Evolutionary conservation across 352 stramenopile species (phyloP).

Genomic region (Pythium scleroteichum): DNA sequence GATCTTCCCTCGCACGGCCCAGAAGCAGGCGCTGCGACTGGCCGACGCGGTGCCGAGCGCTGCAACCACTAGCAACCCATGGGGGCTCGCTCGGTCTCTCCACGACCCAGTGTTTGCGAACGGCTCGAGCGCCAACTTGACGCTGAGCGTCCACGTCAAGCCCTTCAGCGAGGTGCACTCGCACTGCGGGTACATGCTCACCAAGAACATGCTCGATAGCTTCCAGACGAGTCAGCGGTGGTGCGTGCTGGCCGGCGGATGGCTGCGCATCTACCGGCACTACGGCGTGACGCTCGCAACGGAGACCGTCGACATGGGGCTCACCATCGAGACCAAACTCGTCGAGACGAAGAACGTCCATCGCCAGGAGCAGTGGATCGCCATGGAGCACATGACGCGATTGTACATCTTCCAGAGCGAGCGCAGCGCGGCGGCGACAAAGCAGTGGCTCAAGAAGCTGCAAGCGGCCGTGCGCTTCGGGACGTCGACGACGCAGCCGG

Average conservation of each 20-base stretch:
- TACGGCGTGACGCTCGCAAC: conserved; percentile 68
- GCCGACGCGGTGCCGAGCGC: conserved; percentile 27
- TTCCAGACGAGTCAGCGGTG: conserved; percentile 65
- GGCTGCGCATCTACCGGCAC: conserved; percentile 71
- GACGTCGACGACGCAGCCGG: background rate
- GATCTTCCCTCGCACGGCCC: conserved; percentile 61
- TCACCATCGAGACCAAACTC: conserved; percentile 48
- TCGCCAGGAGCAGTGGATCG: conserved; percentile 38
- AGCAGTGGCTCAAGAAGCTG: conserved; percentile 69
- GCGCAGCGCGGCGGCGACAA: conserved; percentile 33
- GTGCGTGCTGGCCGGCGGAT: conserved; percentile 66
- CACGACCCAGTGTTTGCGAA: conserved; percentile 25
- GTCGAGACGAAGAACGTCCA: conserved; percentile 34
- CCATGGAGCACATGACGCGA: conserved; percentile 42
- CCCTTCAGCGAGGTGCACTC: conserved; percentile 52
- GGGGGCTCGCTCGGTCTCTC: background rate
- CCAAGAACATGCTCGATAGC: conserved; percentile 64
- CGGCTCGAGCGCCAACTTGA: conserved; percentile 22
- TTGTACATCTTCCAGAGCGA: conserved; percentile 66
- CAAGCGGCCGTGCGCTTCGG: conserved; percentile 44
- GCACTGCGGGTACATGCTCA: conserved; percentile 67
- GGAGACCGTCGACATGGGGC: conserved; percentile 57
- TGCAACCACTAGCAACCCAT: background rate
- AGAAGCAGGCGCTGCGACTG: conserved; percentile 48
- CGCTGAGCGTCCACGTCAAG: conserved; percentile 42